phyloP scores from a whole-genome alignment of 495 filamentous ascomycete species.

The Astrothelium macrocarpum region DNA sequence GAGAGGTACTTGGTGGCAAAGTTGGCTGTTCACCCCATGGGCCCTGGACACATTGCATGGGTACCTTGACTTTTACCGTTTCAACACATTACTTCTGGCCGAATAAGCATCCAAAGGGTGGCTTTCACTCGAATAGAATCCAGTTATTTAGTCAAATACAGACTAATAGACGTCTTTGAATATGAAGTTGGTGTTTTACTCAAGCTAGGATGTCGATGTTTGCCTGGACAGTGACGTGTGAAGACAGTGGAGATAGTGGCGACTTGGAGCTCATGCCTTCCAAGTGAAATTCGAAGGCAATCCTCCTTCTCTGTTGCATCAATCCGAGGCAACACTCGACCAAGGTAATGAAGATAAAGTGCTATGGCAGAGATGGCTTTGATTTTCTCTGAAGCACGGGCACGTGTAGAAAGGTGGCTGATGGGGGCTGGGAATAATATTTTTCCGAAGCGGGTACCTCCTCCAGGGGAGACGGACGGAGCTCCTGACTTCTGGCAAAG shows the following conservation, averaged over 20 bases:
- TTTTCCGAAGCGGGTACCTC: not conserved
- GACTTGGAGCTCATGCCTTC: not conserved
- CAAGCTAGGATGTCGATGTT: not conserved
- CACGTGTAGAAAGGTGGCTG: not conserved
- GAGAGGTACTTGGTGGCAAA: not conserved
- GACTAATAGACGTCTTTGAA: not conserved
- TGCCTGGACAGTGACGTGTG: not conserved
- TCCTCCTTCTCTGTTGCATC: not conserved
- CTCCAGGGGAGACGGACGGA: not conserved
- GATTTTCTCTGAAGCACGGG: not conserved
- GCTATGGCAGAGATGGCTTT: not conserved
- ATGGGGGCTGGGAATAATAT: not conserved
- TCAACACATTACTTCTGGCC: not conserved
- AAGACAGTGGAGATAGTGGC: not conserved
- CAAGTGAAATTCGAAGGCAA: not conserved
- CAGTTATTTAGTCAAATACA: not conserved
- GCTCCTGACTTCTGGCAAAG: not conserved
- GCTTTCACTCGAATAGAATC: not conserved
- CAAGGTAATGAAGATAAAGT: not conserved
- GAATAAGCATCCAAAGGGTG: not conserved
- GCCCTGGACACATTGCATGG: not conserved
- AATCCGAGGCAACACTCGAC: not conserved
- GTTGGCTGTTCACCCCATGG: not conserved
- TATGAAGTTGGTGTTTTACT: not conserved
- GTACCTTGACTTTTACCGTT: not conserved